A percentile compares a stretch with the other conserved stretches of the same genome.
These are phyloP conservation scores for Clonostachys rosea DNA, from an alignment of 2,329 filamentous ascomycete species.

Conservation along the genomic window DNA sequence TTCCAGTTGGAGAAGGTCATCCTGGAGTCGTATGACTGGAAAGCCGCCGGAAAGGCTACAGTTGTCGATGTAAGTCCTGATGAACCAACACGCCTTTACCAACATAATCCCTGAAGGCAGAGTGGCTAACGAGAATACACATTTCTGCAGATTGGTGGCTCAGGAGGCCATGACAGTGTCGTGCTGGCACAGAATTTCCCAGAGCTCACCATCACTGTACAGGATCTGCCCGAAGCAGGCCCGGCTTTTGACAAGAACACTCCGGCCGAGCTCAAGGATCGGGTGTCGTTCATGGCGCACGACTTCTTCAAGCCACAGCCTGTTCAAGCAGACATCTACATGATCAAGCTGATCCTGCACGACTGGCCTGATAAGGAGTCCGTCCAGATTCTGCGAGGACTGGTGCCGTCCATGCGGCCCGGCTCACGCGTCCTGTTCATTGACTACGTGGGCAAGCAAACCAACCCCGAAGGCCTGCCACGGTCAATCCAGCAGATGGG, in stretches of 20 bases:
- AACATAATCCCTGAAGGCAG: background rate
- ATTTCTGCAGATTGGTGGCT: slow-evolving; percentile 29
- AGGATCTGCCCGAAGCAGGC: slow-evolving; percentile 34
- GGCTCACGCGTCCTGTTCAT: slow-evolving; percentile 31
- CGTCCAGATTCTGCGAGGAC: slow-evolving; percentile 28
- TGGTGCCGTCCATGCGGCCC: slow-evolving; percentile 37
- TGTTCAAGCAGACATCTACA: slow-evolving; percentile 39
- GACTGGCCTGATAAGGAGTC: slow-evolving; percentile 45
- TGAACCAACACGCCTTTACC: background rate
- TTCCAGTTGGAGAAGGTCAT: slow-evolving; percentile 27
- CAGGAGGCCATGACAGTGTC: slow-evolving; percentile 32
- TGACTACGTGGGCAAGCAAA: slow-evolving; percentile 29
- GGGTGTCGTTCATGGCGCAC: slow-evolving; percentile 28
- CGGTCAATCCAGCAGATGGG: slow-evolving; percentile 29
- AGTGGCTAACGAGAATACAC: slow-evolving; percentile 1
- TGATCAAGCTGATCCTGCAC: slow-evolving; percentile 50
- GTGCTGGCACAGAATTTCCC: slow-evolving; percentile 33
- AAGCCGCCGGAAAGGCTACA: slow-evolving; percentile 21
- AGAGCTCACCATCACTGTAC: slow-evolving; percentile 33
- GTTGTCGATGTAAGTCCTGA: slow-evolving; percentile 32
- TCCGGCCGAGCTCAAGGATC: slow-evolving; percentile 20
- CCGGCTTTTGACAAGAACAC: slow-evolving; percentile 26
- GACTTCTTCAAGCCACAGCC: slow-evolving; percentile 32
- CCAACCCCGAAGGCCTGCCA: slow-evolving; percentile 17
- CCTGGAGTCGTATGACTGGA: slow-evolving; percentile 26